Evolutionary conservation across 768 basidiomycete species (phyloP).

Genomic region (Boletus sensibilis): DNA sequence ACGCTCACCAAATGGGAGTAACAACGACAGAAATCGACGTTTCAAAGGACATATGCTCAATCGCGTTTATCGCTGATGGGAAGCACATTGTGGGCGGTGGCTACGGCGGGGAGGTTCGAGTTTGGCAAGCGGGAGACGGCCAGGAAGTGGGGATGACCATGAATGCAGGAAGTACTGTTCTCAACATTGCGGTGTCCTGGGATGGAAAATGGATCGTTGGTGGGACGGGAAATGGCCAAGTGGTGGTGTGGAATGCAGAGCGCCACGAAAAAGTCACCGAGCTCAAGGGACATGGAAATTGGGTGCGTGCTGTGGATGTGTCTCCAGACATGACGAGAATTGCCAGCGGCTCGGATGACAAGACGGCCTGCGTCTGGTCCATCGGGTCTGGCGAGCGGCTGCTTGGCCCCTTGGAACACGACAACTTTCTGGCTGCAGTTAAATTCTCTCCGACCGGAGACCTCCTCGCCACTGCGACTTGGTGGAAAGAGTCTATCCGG

Average conservation of each 20-base stretch:
- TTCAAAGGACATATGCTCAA: constrained; percentile 9
- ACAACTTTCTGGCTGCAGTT: constrained; percentile 1
- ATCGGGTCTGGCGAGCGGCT: constrained; percentile 6
- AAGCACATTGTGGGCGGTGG: constrained; percentile 8
- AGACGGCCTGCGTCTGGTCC: constrained; percentile 10
- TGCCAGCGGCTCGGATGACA: constrained; percentile 14
- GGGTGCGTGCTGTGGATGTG: constrained; percentile 19
- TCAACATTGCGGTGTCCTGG: constrained; percentile 4
- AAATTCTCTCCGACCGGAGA: constrained; percentile 15
- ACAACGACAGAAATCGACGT: background rate
- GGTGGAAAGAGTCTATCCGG: constrained; percentile 12
- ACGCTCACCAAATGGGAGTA: background rate
- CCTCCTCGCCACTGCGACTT: constrained; percentile 14
- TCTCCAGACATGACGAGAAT: constrained; percentile 12
- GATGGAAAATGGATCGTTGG: constrained; percentile 11
- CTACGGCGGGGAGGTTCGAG: constrained; percentile 7
- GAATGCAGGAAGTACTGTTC: constrained; percentile 4
- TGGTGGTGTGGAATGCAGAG: constrained; percentile 13
- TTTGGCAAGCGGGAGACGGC: constrained; percentile 4
- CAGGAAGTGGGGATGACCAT: constrained; percentile 2
- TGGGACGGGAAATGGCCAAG: constrained; percentile 4
- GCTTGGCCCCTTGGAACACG: constrained; percentile 10
- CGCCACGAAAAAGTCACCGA: constrained; percentile 1
- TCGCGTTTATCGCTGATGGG: constrained; percentile 7
- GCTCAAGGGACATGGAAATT: constrained; percentile 5